Evolutionary conservation across 1,139 yeast species (phyloP).

Genomic region (Pichia sp.): DNA sequence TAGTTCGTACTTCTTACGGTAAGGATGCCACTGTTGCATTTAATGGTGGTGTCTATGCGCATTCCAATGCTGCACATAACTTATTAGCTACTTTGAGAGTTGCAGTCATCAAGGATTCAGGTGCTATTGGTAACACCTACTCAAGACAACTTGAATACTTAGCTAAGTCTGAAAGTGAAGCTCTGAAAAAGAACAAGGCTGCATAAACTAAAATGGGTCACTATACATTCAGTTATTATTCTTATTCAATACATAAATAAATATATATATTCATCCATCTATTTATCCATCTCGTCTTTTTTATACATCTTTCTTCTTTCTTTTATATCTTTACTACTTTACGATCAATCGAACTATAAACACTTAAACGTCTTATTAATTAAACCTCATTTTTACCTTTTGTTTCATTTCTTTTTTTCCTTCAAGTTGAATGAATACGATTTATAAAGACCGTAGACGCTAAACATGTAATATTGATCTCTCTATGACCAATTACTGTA

Average conservation of each 20-base stretch:
- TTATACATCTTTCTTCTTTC: background rate
- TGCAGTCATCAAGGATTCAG: conserved; percentile 74
- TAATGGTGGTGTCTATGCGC: conserved; percentile 96
- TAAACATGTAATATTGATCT: too few species aligned
- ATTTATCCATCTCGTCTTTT: background rate
- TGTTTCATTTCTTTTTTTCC: background rate
- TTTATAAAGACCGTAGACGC: too few species aligned
- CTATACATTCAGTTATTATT: too few species aligned
- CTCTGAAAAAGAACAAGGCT: conserved; percentile 4
- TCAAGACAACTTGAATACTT: conserved; percentile 46
- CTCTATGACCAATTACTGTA: too few species aligned
- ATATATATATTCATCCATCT: background rate
- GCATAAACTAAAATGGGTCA: too few species aligned
- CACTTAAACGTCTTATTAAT: too few species aligned
- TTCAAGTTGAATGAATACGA: too few species aligned
- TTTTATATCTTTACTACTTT: background rate
- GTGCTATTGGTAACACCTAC: conserved; percentile 47
- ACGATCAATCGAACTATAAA: background rate
- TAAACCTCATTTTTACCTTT: too few species aligned
- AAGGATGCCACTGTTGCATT: conserved; percentile 96
- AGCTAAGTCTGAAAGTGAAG: conserved; percentile 35
- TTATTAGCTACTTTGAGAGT: conserved; percentile 92
- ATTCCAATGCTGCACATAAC: conserved; percentile 97
- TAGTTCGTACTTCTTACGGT: conserved; percentile 80
- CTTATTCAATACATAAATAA: background rate